Evolutionary conservation across 2,329 filamentous ascomycete species (phyloP).

Genomic region (Sporothrix pallida): DNA sequence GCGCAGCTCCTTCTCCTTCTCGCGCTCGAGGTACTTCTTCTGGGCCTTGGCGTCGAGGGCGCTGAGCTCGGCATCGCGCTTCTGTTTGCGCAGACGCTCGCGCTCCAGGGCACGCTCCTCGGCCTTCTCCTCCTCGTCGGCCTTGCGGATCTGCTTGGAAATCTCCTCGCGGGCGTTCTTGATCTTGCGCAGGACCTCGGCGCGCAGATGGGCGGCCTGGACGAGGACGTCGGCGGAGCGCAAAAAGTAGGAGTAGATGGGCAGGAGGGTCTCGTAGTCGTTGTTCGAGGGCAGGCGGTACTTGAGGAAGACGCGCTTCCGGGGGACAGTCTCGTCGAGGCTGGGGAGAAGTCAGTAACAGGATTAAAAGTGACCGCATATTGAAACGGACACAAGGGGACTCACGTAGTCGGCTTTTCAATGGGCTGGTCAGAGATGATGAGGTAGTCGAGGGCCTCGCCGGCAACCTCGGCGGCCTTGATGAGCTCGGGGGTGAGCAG

Average conservation of each 20-base stretch:
- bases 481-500: conserved; percentile 88
- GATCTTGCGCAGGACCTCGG: conserved; percentile 87
- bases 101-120: conserved; percentile 76
- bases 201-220: conserved; percentile 79
- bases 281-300: conserved; percentile 70
- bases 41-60: conserved; percentile 80
- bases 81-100: conserved; percentile 81
- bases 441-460: conserved; percentile 82
- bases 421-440: conserved; percentile 88
- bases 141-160: conserved; percentile 77
- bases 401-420: conserved; percentile 84
- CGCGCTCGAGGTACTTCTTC: conserved; percentile 83
- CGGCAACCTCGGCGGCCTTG: conserved; percentile 77
- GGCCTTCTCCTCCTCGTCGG: conserved; percentile 78
- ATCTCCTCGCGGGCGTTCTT: conserved; percentile 79
- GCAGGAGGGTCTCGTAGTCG: conserved; percentile 69
- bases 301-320: conserved; percentile 85
- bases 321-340: conserved; percentile 80
- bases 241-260: conserved; percentile 81
- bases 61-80: conserved; percentile 82
- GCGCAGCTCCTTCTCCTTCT: conserved; percentile 74
- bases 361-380: neutral
- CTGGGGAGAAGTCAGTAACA: conserved; percentile 49
- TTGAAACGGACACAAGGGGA: conserved; percentile 33
- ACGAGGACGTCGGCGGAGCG: conserved; percentile 84